A percentile compares a stretch with the other conserved stretches of the same genome.
phyloP scores from a whole-genome alignment of 2,329 filamentous ascomycete species.

The Xylariales sp. region DNA sequence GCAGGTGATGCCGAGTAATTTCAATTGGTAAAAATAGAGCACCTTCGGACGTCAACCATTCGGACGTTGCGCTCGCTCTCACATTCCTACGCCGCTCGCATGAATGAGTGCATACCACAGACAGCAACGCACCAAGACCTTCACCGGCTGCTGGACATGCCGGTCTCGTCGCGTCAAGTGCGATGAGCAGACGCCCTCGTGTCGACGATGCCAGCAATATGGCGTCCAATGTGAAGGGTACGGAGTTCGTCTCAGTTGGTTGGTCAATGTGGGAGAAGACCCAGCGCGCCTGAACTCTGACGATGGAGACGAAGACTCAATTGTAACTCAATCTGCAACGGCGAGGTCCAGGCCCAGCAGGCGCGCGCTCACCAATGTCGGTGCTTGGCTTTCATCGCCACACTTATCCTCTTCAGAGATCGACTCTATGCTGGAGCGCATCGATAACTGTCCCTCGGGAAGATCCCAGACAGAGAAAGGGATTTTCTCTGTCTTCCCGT shows the following conservation, averaged over 20 bases:
- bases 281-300: no score
- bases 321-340: no score
- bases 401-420: conserved; percentile 7
- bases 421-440: conserved; percentile 5
- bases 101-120: not conserved
- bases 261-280: no score
- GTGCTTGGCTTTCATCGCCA: not conserved
- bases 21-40: no score
- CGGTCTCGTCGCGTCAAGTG: conserved; percentile 5
- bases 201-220: conserved; percentile 4
- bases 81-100: not conserved
- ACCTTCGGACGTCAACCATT: not conserved
- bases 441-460: conserved; percentile 9
- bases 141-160: conserved; percentile 5
- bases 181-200: conserved; percentile 1
- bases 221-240: conserved; percentile 16
- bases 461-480: not conserved
- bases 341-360: not conserved
- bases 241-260: conserved; percentile 13
- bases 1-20: no score
- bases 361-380: not conserved
- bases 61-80: no score
- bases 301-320: no score
- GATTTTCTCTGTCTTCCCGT: conserved; percentile 5
- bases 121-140: conserved; percentile 4